Conservation (phyloP, 192 early-diverging fungal species). For the Ambispora gerdemannii region DNA sequence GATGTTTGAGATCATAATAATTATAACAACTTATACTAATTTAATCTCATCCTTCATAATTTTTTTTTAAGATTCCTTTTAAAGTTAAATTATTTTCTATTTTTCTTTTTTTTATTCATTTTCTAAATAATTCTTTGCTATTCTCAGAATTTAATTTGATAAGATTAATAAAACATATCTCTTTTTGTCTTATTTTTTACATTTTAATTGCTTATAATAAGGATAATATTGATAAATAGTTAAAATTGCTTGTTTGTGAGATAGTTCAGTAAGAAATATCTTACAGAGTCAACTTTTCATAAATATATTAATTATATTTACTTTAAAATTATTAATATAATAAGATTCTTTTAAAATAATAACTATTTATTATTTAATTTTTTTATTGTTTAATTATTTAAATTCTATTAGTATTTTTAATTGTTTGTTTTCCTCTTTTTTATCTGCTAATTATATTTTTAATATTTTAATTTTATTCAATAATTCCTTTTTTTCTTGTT, state of each 20-base stretch:
- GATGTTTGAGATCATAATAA: conserved; percentile 15
- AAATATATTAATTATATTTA: conserved; percentile 5
- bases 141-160: too few species aligned
- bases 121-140: conserved; percentile 18
- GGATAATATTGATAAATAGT: conserved; percentile 16
- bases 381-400: conserved; percentile 8
- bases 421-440: too few species aligned
- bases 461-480: too few species aligned
- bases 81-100: too few species aligned
- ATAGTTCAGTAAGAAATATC: conserved; percentile 11
- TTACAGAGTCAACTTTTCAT: conserved; percentile 16
- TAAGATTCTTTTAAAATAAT: conserved; percentile 17
- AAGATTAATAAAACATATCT: too few species aligned
- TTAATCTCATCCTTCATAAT: too few species aligned
- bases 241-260: conserved; percentile 15
- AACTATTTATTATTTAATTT: conserved; percentile 21
- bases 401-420: too few species aligned
- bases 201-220: background rate
- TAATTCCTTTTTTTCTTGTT: too few species aligned
- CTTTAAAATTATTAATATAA: conserved; percentile 15
- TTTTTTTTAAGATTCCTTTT: too few species aligned
- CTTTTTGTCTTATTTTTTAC: conserved; percentile 16
- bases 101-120: conserved; percentile 2
- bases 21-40: conserved; percentile 9
- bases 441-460: too few species aligned